Evolutionary conservation across 2,329 filamentous ascomycete genomes (phyloP).

Genomic region (Dendryphion nanum): DNA sequence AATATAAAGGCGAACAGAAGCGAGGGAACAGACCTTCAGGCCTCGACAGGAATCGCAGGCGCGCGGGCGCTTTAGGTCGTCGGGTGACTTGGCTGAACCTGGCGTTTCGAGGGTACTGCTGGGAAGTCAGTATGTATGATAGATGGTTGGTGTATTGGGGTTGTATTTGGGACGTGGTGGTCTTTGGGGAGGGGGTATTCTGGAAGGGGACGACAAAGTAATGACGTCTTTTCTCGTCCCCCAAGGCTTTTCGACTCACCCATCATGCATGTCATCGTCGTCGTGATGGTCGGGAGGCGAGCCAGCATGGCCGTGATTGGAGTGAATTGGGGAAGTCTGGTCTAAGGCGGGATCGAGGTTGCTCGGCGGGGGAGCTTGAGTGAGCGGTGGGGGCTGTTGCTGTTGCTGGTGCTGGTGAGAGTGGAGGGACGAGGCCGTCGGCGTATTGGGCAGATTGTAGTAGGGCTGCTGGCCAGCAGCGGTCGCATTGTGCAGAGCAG

Average conservation of each 20-base stretch:
- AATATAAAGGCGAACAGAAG: no score
- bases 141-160: no score
- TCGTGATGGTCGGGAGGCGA: constrained; percentile 28
- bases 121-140: no score
- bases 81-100: constrained; percentile 29
- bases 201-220: no score
- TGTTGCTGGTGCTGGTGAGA: no score
- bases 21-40: constrained; percentile 29
- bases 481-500: constrained; percentile 19
- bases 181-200: no score
- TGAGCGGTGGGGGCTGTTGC: constrained; percentile 19
- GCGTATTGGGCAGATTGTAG: constrained; percentile 27
- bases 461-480: constrained; percentile 22
- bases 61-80: constrained; percentile 46
- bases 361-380: constrained; percentile 15
- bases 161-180: no score
- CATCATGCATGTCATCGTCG: constrained; percentile 31
- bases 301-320: constrained; percentile 12
- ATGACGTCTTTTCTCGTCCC: neutral
- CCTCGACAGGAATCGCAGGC: constrained; percentile 50
- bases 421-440: no score
- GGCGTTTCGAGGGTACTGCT: constrained; percentile 26
- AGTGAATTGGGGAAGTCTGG: constrained; percentile 31
- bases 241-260: constrained; percentile 15
- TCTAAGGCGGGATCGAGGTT: constrained; percentile 32